Base-by-base conservation (phyloP, 176 grass and related monocot genomes). In the Aegilops longissima region DNA sequence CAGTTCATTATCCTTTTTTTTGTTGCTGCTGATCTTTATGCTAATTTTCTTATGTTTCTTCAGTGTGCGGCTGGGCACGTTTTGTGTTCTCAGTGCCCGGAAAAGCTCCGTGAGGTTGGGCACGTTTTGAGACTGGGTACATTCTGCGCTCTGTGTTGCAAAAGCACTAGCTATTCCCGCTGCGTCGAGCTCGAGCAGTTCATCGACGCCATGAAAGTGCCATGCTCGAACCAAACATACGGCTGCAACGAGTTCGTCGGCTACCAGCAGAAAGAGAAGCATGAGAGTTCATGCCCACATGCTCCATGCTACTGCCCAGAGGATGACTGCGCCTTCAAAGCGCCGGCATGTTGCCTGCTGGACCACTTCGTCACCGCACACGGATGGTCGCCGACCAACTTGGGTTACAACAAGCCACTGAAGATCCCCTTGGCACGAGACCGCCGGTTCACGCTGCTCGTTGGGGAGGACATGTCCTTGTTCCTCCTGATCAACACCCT, bases 241-340 rank as follows among this genome's bases (percentile, higher is more conserved):
- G 76, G 84, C 36, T 86, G 84, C 33, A 10, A 47, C 13, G 10
- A 80, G 84, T 62, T 12, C 5, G 59, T 80, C 66, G 1, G 9
- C 16, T 86, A 86, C 66, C 58, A 80, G 66, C 11, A 80, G 51
- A 72, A 80, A 86, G 76, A 80, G 84, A 86, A 71, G 76, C 84
- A 86, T 72, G 84, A 62, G 29, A 79, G 69, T 1, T 25, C 20
- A 21, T 86, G 76, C 5, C 11, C 29, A 27, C 52, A 86, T 80
- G 84, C 52, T 79, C 76, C 84, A 24, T 86, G 84, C 66, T 80
- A 61, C 66, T 86, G 84, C 23, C 84, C 76, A 86, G 84, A 80
- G 77, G 12, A 63, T 13, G 52, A 56, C 25, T 86, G 84, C 3
- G 12, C 51, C 44, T 80, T 80, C 36, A n/a, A 2, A 61, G 84